Base-by-base conservation (phyloP, 2,329 filamentous ascomycete species). In the Trichoderma lentiforme region DNA sequence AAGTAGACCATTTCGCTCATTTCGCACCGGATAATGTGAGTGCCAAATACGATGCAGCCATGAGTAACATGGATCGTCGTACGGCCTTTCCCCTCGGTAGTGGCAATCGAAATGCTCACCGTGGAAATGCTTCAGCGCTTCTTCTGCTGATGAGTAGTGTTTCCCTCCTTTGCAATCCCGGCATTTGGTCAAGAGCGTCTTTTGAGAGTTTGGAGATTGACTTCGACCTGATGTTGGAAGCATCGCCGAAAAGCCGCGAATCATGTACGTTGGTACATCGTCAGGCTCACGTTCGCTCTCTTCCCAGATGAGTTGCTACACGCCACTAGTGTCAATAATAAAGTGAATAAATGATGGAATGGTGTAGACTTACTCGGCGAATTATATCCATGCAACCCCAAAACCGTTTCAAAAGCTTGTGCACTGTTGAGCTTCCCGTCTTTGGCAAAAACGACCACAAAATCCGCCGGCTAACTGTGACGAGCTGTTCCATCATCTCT, bases 361-460 rank as follows among this genome's bases (percentile, higher is more conserved):
- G 8, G 4, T 15, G 12, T 51, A 24, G 3, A 15, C 28, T 51
- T 70, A 70, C 67, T 4, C 43, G 30, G 5, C 58, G 60, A 15
- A 70, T 61, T n/a, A 61, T 70, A 58, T 71, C 69, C 34, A 71
- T n/a, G 14, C 60, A 56, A 8, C 69, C 61, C 69, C 69, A 71
- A 34, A 71, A 65, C 2, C 61, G 61, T 57, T 71, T 71, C 24
- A 64, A 7, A 3, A 71, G 47, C 12, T 1, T 3, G 6, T 71
- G 69, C 12, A 66, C 32, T 14, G 53, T 39, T 21, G 61, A 36
- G 4, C 61, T 56, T 4, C 61, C 69, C 11, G 21, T 32, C 15
- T 30, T 47, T n/a, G 69, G 69, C 9, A 30, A 58, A 32, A 71
- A 71, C 2, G 69, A 53, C 69, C 61, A 9, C 24, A 57, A 11